These are phyloP conservation scores for Solanum chaucha DNA, from an alignment of 257 asterid species.

Conservation along the genomic window DNA sequence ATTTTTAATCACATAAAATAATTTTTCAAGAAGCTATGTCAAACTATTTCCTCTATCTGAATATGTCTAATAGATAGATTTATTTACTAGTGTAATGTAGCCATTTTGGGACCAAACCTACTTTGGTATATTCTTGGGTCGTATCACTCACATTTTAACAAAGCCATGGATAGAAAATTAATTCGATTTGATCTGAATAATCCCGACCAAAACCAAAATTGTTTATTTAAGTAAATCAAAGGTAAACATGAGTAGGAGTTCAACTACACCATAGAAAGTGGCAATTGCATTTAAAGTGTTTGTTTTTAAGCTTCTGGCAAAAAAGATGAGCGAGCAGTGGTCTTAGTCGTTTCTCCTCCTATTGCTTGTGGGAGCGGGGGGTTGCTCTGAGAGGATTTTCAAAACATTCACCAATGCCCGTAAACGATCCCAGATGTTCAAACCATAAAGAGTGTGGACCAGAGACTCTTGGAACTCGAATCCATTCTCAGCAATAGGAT, in stretches of 20 bases:
- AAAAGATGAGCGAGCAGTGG: background rate
- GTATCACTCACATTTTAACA: background rate
- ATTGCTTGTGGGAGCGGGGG: slow-evolving; percentile 20
- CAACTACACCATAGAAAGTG: background rate
- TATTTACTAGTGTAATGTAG: background rate
- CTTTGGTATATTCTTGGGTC: background rate
- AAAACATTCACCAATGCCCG: slow-evolving; percentile 65
- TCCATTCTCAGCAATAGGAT: slow-evolving; percentile 74
- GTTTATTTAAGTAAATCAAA: background rate
- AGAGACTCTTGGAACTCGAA: slow-evolving; percentile 76
- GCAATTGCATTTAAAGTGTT: background rate
- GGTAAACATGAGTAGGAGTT: background rate
- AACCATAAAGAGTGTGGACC: slow-evolving; percentile 71
- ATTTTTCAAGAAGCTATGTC: background rate
- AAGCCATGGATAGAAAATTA: background rate
- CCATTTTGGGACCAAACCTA: background rate
- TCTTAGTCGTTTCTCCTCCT: slow-evolving; percentile 36
- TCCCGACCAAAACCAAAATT: background rate
- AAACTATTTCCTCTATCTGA: background rate
- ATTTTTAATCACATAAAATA: too few species aligned
- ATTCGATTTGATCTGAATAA: background rate
- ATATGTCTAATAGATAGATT: background rate
- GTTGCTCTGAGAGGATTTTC: slow-evolving; percentile 60
- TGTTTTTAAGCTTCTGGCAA: background rate
- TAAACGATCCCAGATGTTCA: slow-evolving; percentile 65